Evolutionary conservation across 345 rosid species (phyloP).

Genomic region (sweet orange (Citrus sinensis)): DVS_A1.0 CM039169.1:30701501-30702000

Average conservation of each 20-base stretch:
- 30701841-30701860: constrained; percentile 17
- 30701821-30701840: constrained; percentile 26
- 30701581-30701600: constrained; percentile 10
- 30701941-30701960: constrained; percentile 14
- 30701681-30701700: constrained; percentile 42
- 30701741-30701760: constrained; percentile 98
- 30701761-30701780: constrained; percentile 33
- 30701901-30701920: constrained; percentile 19
- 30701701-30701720: constrained; percentile 96
- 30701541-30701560: neutral
- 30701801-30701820: constrained; percentile 29
- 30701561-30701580: constrained; percentile 1
- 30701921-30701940: constrained; percentile 20
- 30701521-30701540: neutral
- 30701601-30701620: constrained; percentile 6
- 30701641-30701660: constrained; percentile 20
- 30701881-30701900: constrained; percentile 27
- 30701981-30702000: constrained; percentile 7
- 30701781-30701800: constrained; percentile 44
- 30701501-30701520: neutral
- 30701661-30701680: constrained; percentile 16
- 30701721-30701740: constrained; percentile 33
- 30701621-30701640: constrained; percentile 32
- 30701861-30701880: constrained; percentile 33
- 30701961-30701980: constrained; percentile 10